Evolutionary conservation across 352 stramenopile species (phyloP), one percentile per base, ranked within the genome.

Genomic region (Phytophthora cactorum): DNA sequence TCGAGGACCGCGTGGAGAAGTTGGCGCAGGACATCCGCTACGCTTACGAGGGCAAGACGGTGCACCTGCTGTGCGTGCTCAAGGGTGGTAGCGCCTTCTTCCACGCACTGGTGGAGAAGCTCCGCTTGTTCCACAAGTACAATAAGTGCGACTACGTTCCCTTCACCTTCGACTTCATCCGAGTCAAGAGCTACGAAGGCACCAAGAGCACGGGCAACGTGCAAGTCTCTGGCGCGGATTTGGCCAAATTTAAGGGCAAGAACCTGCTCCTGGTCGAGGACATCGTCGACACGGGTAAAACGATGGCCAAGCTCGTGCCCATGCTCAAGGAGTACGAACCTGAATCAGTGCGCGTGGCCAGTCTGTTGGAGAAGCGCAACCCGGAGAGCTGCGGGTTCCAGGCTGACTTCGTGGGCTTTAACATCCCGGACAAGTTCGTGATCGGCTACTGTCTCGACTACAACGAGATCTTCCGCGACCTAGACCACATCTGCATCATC

Each of bases 271-370:
- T 99, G 7, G 91, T 99, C 6, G 97, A 99, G 77, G 97, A 99
- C 78, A 99, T 99, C 74, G 96, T 99, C 61, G 97, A 99, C 82
- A 98, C 97, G 53, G 97, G 97, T 75, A 92, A 86, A 38, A 99
- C 96, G 38, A 97, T 99, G 84, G 68, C 79, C 51, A 88, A 97
- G 68, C 82, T 98, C 52, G 77, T 98, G 36, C 93, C 94, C 38
- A 72, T 93, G 50, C 78, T 99, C 28, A 60, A 90, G 61, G 71
- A 88, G 64, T 82, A 89, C 68, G 86, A 82, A 32, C 88, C 90
- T 9, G 84, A 82, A 39, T 97, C 90, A 11, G 68, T 99, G 39
- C 80, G 91, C 58, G 92, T 98, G 29, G 89, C 86, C 60, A 97
- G 90, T 58, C 76, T 99, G 52, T 80, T 99, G 27, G 90, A 98